Evolutionary conservation across 2,329 filamentous ascomycete species (phyloP).

Genomic region (Colletotrichum euphorbiae): DNA sequence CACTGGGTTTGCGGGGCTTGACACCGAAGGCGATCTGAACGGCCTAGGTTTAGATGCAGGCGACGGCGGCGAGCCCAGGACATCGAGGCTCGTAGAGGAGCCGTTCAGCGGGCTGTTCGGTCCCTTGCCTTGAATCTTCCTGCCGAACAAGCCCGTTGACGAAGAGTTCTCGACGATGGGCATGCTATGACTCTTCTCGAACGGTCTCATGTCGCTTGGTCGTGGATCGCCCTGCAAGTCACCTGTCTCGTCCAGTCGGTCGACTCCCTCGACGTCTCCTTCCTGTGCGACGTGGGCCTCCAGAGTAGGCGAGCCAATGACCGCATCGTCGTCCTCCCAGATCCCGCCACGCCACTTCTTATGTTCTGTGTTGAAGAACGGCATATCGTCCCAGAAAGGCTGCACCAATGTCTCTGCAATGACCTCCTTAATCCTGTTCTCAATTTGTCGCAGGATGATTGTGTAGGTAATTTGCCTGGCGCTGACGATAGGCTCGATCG

Average conservation of each 20-base stretch:
- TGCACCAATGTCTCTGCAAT: slow-evolving; percentile 90
- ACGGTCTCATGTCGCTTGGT: slow-evolving; percentile 55
- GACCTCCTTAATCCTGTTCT: slow-evolving; percentile 94
- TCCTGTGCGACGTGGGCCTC: slow-evolving; percentile 55
- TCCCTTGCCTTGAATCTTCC: slow-evolving; percentile 57
- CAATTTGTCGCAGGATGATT: slow-evolving; percentile 90
- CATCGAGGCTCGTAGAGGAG: slow-evolving; percentile 62
- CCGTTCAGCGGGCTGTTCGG: slow-evolving; percentile 49
- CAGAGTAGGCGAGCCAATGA: slow-evolving; percentile 51
- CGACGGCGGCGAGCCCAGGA: slow-evolving; percentile 51
- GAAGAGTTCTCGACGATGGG: slow-evolving; percentile 56
- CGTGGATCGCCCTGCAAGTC: slow-evolving; percentile 55
- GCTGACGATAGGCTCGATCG: slow-evolving; percentile 96
- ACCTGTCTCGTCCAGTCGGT: slow-evolving; percentile 55
- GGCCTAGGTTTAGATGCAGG: slow-evolving; percentile 44
- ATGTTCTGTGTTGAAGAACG: slow-evolving; percentile 84
- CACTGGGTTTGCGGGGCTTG: slow-evolving; percentile 70
- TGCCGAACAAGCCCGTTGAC: slow-evolving; percentile 61
- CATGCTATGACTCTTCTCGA: slow-evolving; percentile 68
- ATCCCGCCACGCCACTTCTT: slow-evolving; percentile 89
- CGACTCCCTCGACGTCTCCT: slow-evolving; percentile 62
- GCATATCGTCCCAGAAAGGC: slow-evolving; percentile 96
- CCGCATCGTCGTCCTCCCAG: slow-evolving; percentile 69
- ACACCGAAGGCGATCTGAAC: slow-evolving; percentile 68
- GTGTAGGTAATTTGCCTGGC: slow-evolving; percentile 95